phyloP scores from a whole-genome alignment of 805 yeast genomes.

The Candida golubevii region DNA sequence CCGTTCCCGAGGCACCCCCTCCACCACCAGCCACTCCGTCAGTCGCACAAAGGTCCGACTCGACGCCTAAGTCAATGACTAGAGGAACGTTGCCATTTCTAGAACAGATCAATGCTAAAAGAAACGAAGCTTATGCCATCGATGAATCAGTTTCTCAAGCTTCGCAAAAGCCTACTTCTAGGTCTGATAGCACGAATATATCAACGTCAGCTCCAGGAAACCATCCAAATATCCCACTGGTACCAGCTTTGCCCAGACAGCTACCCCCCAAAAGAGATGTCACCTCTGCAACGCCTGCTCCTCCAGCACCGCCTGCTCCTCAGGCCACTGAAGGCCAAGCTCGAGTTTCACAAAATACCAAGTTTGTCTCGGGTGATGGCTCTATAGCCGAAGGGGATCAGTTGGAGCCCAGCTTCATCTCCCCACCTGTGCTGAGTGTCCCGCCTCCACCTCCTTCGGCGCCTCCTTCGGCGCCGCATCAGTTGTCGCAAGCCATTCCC shows the following conservation, averaged over 20 bases:
- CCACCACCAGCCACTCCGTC: slow-evolving; percentile 24
- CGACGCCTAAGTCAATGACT: slow-evolving; percentile 20
- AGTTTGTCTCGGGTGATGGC: not conserved
- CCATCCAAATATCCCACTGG: slow-evolving; percentile 3
- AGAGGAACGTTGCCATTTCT: slow-evolving; percentile 46
- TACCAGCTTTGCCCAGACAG: slow-evolving; percentile 48
- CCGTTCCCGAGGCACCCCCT: slow-evolving; percentile 12
- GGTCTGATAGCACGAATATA: not conserved
- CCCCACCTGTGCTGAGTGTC: not conserved
- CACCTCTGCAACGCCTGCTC: slow-evolving; percentile 17
- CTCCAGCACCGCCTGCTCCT: slow-evolving; percentile 7
- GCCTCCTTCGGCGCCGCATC: slow-evolving; percentile 10
- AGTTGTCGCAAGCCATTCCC: slow-evolving; percentile 9
- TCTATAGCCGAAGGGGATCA: not conserved
- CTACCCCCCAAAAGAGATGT: slow-evolving; percentile 25
- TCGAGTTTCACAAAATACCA: not conserved
- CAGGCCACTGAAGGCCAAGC: not conserved
- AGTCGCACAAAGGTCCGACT: slow-evolving; percentile 9
- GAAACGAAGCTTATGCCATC: slow-evolving; percentile 45
- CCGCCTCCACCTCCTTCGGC: slow-evolving; percentile 3
- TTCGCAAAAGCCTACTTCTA: slow-evolving; percentile 8
- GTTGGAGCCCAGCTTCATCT: not conserved
- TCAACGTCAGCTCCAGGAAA: not conserved
- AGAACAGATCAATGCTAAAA: slow-evolving; percentile 45
- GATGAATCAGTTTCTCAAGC: slow-evolving; percentile 24